Base-by-base conservation (phyloP, 257 asterid genomes). In the Apocynum venetum region DNA sequence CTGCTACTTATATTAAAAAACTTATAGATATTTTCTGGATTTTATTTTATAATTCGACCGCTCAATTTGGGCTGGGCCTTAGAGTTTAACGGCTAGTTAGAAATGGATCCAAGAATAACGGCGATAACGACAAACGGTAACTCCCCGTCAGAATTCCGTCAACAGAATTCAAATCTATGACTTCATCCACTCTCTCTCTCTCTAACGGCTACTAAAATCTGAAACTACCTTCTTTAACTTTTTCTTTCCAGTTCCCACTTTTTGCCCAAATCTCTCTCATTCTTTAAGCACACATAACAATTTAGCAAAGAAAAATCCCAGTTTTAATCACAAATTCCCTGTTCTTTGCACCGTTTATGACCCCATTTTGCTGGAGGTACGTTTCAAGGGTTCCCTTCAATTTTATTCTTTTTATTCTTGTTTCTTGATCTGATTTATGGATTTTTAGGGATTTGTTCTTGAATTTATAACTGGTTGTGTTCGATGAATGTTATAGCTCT, bases 131-230 rank as follows among this genome's bases (percentile, higher is more conserved):
- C 25, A 75, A 59, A 80, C 82, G 78, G 75, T 17, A 38, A 44
- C 15, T 6, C 25, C 81, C 81, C 76, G 44, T 75, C 61, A 3
- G 31, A 52, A 20, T 52, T 72, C 78, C 82, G 75, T 81, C 75
- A 48, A 68, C 63, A 43, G 75, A 77, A 72, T 82, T 79, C 78
- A 76, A 82, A 82, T 56, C 65, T 31, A 68, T 44, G 43, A 64
- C 15, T 17, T 40, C 44, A 38, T 60, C 3, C 72, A 61, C 38
- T 75, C 14, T 76, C 38, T n/a, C n/a, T n/a, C n/a, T 71, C 36
- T 3, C 63, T 70, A 83, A 83, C 86, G 86, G 86, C 83, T 79
- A 75, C 71, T 74, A 74, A 76, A 80, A 73, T 41, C 69, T 68
- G 69, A 66, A 65, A 60, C 78, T 38, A 51, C 46, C 72, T 14